Base-by-base conservation (phyloP, 1,284 basidiomycete genomes). In the Trichosporon sp. region DNA sequence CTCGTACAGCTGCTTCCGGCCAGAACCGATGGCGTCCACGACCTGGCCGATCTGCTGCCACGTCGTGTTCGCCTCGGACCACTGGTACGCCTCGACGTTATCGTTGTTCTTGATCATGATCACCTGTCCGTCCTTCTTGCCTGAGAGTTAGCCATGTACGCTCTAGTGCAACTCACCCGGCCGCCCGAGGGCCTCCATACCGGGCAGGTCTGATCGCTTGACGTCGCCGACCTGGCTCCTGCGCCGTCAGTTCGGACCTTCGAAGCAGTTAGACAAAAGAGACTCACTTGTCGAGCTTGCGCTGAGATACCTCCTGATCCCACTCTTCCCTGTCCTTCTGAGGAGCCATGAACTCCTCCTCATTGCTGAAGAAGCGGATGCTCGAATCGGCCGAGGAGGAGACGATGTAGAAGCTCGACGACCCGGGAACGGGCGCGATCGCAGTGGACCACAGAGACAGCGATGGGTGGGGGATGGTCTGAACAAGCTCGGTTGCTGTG, bases 31-130 rank as follows among this genome's bases (percentile, higher is more conserved):
- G 18, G 93, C 93, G 77, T 96, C 96, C 2, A 97, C 93, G 3
- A 99, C 95, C 74, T 96, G 91, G 13, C 97, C 97, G 47, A 99
- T 89, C 81, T 96, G 97, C 79, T 92, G 88, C 96, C 96, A 98
- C 47, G 87, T 87, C 13, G 84, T 85, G 12, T 85, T 86, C 2
- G 86, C 83, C 23, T 84, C 85, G 70, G 93, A 91, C 95, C 97
- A 99, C 86, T 94, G 91, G 78, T 97, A 89, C 0, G 92, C 93
- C 80, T 96, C 93, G 12, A 96, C 92, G 32, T 86, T 83, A 68
- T 90, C 89, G 18, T 88, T 88, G 67, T 90, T 91, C 78, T 87
- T 90, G 75, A 97, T 86, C 92, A 98, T 95, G 80, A 92, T 91
- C 18, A 93, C 91, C 80, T 98, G 91, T 1, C 96, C 96, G 13